Base-by-base conservation (phyloP, 441 rosid genomes). In the Erysimum pusillum region DNA sequence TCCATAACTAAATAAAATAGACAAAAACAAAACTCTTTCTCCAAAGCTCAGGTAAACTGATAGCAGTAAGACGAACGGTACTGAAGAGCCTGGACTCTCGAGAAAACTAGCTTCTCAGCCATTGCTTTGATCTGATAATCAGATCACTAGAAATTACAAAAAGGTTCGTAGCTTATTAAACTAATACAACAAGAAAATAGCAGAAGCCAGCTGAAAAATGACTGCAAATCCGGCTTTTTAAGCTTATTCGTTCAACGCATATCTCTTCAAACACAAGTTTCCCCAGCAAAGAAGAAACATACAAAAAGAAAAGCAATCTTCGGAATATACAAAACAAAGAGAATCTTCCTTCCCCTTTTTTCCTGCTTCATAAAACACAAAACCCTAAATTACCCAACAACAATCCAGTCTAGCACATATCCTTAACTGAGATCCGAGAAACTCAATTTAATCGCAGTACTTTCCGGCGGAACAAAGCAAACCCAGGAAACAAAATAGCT, bases 221-320 rank as follows among this genome's bases (percentile, higher is more conserved):
- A 38, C 73, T 68, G 45, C 62, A 71, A 83, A 82, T 69, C 48
- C 77, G 73, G 76, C 32, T 67, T 86, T 84, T 86, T 84, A 86
- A 83, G 79, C 61, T 68, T 59, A 66, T 63, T 69, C 81, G 53
- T 85, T 84, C 89, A 80, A 79, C 80, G 77, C 83, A 72, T 81
- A 71, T 83, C 77, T 81, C 87, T 87, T 89, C 86, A 81, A 79
- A 67, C 34, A 80, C 75, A 83, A 78, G 89, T 71, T 73, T 83
- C 74, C 78, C 32, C 57, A 83, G 34, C 20, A 63, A 51, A 73
- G 69, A 52, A 39, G 56, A 80, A 81, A 79, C 73, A 31, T 53
- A 44, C 25, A 18, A 57, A 75, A 57, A 9, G 31, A 56, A 48
- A 75, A 38, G 60, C 11, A 41, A 59, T 28, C 52, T 28, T 46